Conservation (phyloP, 2,329 filamentous ascomycete species). For the Cordyceps javanica region DNA sequence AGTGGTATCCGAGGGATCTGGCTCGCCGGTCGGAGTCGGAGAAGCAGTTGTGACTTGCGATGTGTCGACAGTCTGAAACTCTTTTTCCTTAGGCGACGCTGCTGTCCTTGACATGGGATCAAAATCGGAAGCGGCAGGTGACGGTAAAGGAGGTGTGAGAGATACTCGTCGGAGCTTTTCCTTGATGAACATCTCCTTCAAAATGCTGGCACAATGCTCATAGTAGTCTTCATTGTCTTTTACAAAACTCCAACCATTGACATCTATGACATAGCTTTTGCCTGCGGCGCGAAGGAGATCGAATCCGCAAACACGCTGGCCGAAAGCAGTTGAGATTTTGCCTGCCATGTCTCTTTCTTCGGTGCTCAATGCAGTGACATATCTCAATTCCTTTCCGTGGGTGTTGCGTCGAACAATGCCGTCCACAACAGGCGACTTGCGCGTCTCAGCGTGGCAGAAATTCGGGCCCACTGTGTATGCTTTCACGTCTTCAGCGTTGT, state of each 20-base stretch:
- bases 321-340: conserved; percentile 86
- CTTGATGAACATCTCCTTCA: conserved; percentile 80
- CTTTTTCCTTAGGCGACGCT: conserved; percentile 33
- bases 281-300: conserved; percentile 83
- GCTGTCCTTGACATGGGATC: conserved; percentile 31
- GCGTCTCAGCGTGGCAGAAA: conserved; percentile 94
- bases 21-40: conserved; percentile 18
- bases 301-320: conserved; percentile 92
- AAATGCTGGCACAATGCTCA: conserved; percentile 78
- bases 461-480: conserved; percentile 91
- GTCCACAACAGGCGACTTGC: conserved; percentile 95
- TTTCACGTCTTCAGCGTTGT: conserved; percentile 97
- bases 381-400: conserved; percentile 93
- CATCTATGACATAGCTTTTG: conserved; percentile 95
- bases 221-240: conserved; percentile 99
- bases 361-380: conserved; percentile 76
- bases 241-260: conserved; percentile 99
- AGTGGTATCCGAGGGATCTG: conserved; percentile 21
- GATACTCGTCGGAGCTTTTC: conserved; percentile 63
- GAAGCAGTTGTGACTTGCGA: background rate
- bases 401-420: conserved; percentile 93
- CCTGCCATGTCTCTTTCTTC: conserved; percentile 82
- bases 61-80: conserved; percentile 21
- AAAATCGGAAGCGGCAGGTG: conserved; percentile 39
- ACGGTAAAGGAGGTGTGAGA: conserved; percentile 50